These are phyloP conservation scores for Rhodotorula sphaerocarpa DNA, from an alignment of 768 basidiomycete species.

Conservation along the genomic window DNA sequence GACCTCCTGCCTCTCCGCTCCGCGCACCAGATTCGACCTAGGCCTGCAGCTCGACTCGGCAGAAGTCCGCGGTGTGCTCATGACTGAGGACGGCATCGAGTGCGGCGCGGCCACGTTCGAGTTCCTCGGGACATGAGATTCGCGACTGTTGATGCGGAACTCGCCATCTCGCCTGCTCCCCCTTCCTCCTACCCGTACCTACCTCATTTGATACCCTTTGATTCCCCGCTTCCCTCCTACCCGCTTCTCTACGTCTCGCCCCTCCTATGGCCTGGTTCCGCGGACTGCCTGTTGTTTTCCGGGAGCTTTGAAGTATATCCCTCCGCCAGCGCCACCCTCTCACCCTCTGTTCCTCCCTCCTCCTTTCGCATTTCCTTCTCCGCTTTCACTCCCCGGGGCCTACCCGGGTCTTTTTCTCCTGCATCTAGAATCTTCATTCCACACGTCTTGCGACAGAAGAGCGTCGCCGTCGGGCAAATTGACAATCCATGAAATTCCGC, in stretches of 20 bases:
- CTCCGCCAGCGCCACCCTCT: not conserved
- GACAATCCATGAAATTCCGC: no score
- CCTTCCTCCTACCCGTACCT: not conserved
- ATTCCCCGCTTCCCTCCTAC: not conserved
- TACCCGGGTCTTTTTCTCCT: no score
- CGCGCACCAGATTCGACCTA: conserved; percentile 24
- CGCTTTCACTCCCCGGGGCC: not conserved
- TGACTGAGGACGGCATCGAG: conserved; percentile 33
- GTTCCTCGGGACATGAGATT: conserved; percentile 20
- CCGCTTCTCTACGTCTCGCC: not conserved
- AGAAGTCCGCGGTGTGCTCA: conserved; percentile 31
- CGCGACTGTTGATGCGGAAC: no score
- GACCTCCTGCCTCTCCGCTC: no score
- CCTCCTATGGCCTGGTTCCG: not conserved
- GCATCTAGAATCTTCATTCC: no score
- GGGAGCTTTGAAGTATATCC: not conserved
- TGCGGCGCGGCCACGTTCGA: conserved; percentile 31
- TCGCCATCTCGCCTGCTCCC: not conserved
- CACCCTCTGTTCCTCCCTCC: not conserved
- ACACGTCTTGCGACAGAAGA: no score
- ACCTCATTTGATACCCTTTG: not conserved
- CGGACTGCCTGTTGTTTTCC: not conserved
- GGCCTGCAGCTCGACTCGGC: conserved; percentile 31
- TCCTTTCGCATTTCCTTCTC: not conserved
- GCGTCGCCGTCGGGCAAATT: no score